Evolutionary conservation across 257 asterid genomes (phyloP).

Genomic region (Gentiana dahurica): DNA sequence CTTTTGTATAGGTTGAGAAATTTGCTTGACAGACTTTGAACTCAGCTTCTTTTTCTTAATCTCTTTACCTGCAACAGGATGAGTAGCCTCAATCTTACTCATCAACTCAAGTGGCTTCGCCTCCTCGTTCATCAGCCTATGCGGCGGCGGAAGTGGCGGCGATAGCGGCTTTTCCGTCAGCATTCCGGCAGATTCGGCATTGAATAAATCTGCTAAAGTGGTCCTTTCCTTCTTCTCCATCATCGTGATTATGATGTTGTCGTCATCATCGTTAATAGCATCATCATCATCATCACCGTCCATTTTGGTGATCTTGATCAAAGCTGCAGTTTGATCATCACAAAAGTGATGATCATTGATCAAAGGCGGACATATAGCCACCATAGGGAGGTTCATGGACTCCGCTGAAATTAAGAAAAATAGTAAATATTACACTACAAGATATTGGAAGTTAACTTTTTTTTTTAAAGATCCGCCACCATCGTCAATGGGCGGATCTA

Average conservation of each 20-base stretch:
- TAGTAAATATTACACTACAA: neutral
- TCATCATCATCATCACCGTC: neutral
- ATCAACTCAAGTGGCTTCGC: neutral
- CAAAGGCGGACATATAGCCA: too few relatives aligned
- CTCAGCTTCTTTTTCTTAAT: neutral
- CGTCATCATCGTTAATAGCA: neutral
- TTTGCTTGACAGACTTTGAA: neutral
- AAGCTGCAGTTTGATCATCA: neutral
- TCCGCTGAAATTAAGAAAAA: too few relatives aligned
- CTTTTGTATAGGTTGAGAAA: too few relatives aligned
- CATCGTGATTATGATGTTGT: neutral
- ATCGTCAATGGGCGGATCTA: too few relatives aligned
- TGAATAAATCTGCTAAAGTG: constrained; percentile 8
- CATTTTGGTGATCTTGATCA: neutral
- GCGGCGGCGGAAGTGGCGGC: too few relatives aligned
- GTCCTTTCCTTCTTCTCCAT: constrained; percentile 4
- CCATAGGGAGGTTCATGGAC: neutral
- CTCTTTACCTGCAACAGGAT: neutral
- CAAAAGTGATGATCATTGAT: too few relatives aligned
- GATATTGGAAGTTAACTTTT: neutral
- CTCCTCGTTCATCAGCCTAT: neutral
- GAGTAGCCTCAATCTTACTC: neutral
- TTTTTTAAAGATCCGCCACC: neutral
- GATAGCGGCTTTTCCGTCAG: neutral
- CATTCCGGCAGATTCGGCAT: constrained; percentile 5